Evolutionary conservation across 148 eudicot species (phyloP).

Genomic region (Rhododendron molle): DNA sequence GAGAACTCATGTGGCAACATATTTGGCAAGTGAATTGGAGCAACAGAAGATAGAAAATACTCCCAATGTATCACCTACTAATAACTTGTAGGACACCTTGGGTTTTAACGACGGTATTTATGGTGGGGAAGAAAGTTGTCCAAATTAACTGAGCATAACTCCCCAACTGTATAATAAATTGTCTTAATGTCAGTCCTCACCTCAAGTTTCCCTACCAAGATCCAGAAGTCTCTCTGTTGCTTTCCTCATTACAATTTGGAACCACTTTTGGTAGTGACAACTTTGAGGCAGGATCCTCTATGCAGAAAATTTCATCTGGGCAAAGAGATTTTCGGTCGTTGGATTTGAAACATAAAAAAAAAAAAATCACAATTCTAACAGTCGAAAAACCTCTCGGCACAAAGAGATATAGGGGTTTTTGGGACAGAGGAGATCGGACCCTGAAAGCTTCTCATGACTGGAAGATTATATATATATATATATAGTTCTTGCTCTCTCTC

Average conservation of each 20-base stretch:
- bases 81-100: background rate
- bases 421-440: too few species aligned
- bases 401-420: too few species aligned
- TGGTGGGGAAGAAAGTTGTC: background rate
- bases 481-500: background rate
- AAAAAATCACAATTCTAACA: too few species aligned
- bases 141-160: conserved; percentile 4
- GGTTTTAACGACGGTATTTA: background rate
- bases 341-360: too few species aligned
- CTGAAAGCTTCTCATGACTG: too few species aligned
- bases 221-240: background rate
- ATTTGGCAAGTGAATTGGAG: background rate
- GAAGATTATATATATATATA: too few species aligned
- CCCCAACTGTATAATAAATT: conserved; percentile 8
- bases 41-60: background rate
- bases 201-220: conserved; percentile 1
- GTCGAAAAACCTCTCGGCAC: too few species aligned
- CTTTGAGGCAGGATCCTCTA: background rate
- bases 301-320: too few species aligned
- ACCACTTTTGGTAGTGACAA: background rate
- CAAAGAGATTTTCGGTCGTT: too few species aligned
- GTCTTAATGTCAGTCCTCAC: background rate
- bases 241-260: background rate
- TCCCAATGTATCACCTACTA: background rate
- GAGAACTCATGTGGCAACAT: background rate